A percentile compares a stretch with the other conserved stretches of the same genome.
Evolutionary conservation across 2,329 filamentous ascomycete species (phyloP).

Genomic region (Dothiorella sarmentorum): DNA sequence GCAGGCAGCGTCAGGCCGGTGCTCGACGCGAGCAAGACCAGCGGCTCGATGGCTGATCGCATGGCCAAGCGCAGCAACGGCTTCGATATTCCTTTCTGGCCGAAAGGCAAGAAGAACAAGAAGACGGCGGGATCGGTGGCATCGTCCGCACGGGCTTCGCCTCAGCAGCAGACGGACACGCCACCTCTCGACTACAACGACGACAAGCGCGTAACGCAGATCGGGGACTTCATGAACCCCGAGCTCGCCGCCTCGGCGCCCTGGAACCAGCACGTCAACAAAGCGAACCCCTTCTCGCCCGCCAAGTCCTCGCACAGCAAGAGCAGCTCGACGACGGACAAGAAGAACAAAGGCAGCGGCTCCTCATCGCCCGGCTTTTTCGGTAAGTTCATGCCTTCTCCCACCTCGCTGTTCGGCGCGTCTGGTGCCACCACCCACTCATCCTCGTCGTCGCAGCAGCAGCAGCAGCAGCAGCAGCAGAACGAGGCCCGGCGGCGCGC

Average conservation of each 20-base stretch:
- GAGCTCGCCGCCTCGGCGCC: neutral
- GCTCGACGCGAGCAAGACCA: neutral
- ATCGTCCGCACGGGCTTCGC: neutral
- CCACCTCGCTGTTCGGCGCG: neutral
- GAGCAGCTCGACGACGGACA: neutral
- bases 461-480: neutral
- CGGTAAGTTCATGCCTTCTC: conserved; percentile 6
- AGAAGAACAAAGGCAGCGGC: neutral
- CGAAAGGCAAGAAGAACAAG: neutral
- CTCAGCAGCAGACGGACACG: neutral
- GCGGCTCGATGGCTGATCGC: neutral
- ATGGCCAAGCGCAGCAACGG: neutral
- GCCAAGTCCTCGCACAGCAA: neutral
- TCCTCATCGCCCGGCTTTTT: neutral
- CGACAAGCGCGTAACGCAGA: neutral
- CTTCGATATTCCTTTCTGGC: conserved; percentile 1
- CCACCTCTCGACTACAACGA: neutral
- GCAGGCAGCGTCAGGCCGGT: neutral
- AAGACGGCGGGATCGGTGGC: neutral
- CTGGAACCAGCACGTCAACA: conserved; percentile 9
- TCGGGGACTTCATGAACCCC: neutral
- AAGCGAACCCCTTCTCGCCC: neutral
- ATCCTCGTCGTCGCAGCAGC: neutral
- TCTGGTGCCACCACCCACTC: neutral
- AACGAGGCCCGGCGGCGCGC: neutral